Base-by-base conservation (phyloP, 2,329 filamentous ascomycete species). In the Colletotrichum echinochloae region DNA sequence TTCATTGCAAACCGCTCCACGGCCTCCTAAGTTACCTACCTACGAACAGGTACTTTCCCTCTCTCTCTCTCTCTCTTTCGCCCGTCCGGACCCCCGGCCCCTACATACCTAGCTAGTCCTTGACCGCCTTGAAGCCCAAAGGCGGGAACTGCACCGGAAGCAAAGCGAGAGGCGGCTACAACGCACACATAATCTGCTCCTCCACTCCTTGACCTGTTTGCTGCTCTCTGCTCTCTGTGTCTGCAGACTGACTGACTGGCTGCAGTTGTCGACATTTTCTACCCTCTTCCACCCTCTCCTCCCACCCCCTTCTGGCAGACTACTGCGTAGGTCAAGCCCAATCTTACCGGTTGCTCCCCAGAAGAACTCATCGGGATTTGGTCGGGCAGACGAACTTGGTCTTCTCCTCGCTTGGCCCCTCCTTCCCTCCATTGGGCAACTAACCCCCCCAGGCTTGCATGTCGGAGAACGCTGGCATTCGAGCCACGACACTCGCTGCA, bases 401-500 rank as follows among this genome's bases (percentile, higher is more conserved):
- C 30, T 23, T n/a, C 51, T 54, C 28, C 3, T 35, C 51, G 56
- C 44, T 62, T 61, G 67, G 39, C 60, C 51, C 37, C 60, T 48
- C 48, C 52, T 57, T 48, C 28, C 51, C 30, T 44, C 63, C 70
- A 74, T 74, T 74, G 72, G 73, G 67, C 70, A 57, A 66, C 52
- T 68, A 37, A 18, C 54, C 57, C 66, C 57, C 65, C 62, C 39
- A 66, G 64, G 35, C 72, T 71, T 74, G 73, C 73, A 74, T 72
- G 66, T 63, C 23, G 75, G 74, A 77, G 74, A 73, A 73, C 72
- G 76, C 76, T 77, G 76, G 79, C 79, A 81, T 80, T 81, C 79
- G 80, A 81, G 80, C 80, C 80, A 81, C 80, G 80, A 81, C 80
- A 81, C 74, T 75, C 71, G 74, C 74, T 76, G 76, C 76, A 76